phyloP scores from a whole-genome alignment of 305 asterid genomes.

The Plantago rigida region DNA sequence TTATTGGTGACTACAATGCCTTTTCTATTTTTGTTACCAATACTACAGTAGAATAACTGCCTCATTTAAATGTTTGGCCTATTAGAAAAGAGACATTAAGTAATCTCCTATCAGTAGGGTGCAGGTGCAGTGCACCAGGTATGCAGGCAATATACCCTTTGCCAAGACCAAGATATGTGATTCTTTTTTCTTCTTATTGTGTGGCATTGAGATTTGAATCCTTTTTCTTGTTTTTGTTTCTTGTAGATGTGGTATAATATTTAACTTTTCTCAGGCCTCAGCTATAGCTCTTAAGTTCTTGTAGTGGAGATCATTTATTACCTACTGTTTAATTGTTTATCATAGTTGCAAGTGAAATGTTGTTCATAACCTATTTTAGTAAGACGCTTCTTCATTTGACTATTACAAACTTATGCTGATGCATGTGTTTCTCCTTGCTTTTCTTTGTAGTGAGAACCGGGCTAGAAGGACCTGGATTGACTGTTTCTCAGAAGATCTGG shows the following conservation, averaged over 20 bases:
- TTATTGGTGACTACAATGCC: background rate
- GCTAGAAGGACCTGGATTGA: slow-evolving; percentile 81
- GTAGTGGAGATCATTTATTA: background rate
- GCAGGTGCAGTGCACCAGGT: too few species aligned
- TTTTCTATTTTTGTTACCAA: background rate
- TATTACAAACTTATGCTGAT: slow-evolving; percentile 9
- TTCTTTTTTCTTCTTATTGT: background rate
- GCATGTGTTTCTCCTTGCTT: slow-evolving; percentile 2
- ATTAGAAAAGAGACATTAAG: too few species aligned
- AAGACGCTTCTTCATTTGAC: background rate
- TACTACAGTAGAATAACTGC: background rate
- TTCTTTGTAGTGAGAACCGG: slow-evolving; percentile 50
- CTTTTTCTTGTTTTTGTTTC: background rate
- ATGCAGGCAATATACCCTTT: too few species aligned
- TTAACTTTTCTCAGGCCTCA: background rate
- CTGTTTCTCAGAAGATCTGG: slow-evolving; percentile 81
- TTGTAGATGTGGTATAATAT: too few species aligned
- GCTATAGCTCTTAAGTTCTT: background rate
- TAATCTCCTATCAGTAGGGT: too few species aligned
- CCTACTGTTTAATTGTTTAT: background rate
- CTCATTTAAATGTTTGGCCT: background rate
- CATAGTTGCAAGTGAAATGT: background rate
- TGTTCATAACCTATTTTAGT: slow-evolving; percentile 4
- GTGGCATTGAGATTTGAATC: background rate
- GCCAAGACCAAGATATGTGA: too few species aligned